Conservation (phyloP, 768 basidiomycete species). For the Suillus discolor region DNA sequence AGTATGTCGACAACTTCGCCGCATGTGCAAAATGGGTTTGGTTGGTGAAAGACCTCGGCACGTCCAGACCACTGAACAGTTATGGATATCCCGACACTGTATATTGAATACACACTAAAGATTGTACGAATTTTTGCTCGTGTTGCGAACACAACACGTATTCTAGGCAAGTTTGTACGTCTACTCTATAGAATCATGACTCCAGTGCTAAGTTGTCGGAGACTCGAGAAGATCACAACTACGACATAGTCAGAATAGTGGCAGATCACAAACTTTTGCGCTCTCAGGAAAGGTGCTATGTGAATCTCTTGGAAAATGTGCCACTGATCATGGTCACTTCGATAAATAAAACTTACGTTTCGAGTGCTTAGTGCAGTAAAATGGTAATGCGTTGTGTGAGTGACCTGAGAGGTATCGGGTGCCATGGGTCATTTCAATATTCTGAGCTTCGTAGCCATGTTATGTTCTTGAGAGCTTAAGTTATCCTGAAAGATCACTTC, state of each 20-base stretch:
- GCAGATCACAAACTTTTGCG: neutral
- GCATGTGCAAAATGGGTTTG: neutral
- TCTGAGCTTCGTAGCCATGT: neutral
- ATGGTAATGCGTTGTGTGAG: neutral
- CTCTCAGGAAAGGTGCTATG: neutral
- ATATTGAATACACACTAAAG: constrained; percentile 5
- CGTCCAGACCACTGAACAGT: neutral
- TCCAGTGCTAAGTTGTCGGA: neutral
- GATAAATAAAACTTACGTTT: neutral
- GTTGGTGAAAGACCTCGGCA: neutral
- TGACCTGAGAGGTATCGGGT: neutral
- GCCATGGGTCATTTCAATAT: neutral
- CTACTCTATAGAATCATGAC: constrained; percentile 11
- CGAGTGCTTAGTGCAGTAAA: neutral
- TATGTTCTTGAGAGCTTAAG: neutral
- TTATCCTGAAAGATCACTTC: neutral
- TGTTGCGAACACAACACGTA: neutral
- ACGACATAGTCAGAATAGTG: neutral
- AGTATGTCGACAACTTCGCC: neutral
- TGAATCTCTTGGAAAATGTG: neutral
- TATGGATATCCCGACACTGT: neutral
- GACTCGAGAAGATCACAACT: neutral
- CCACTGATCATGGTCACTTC: neutral
- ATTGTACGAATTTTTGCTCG: neutral
- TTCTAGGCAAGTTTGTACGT: neutral